Base-by-base conservation (phyloP, 495 filamentous ascomycete species). In the Podospora pseudoanserina region DNA sequence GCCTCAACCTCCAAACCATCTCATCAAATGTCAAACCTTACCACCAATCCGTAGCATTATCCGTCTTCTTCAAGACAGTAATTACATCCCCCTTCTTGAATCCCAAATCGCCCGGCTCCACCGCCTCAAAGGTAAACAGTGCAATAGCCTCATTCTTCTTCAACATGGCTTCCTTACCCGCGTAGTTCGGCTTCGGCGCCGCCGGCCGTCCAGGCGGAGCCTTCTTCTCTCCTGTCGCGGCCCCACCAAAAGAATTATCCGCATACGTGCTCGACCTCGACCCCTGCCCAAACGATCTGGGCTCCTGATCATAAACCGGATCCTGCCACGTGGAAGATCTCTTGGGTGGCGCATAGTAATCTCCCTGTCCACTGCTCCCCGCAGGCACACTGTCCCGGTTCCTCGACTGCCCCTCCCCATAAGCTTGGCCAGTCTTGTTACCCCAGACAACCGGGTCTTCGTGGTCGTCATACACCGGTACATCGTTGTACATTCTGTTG, bases 31-130 rank as follows among this genome's bases (percentile, higher is more conserved):
- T n/a, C 2, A 13, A 64, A 56, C 83, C 84, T 74, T 81, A 92
- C 93, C 93, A 97, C 87, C 94, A 96, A 77, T 97, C 93, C 11
- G 88, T 89, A 68, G 90, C 90, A 70, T 87, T 93, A 0, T 99
- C 92, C n/a, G 95, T 97, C 76, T 91, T 90, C 82, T 99, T 98
- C 20, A 94, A 79, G 66, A 99, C 95, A n/a, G 94, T 97, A 70
- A 99, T 97, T 62, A 98, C 80, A 44, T 99, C 95, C 20, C 95
- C 95, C 83, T 99, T 98, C 83, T 96, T 96, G 83, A 98, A 98
- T 0, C 89, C 91, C 67, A 99, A 78, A 76, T 99, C 95, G 26
- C 95, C 95, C 0, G 91, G 87, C 74, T 99, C 94, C 74, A 97
- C 94, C 3, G 92, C 88, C 69, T 97, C 94, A 77, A 98, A 99